Evolutionary conservation across 345 rosid genomes (phyloP), one percentile per base, ranked within the genome.

Genomic region (Arabis alpina): DNA sequence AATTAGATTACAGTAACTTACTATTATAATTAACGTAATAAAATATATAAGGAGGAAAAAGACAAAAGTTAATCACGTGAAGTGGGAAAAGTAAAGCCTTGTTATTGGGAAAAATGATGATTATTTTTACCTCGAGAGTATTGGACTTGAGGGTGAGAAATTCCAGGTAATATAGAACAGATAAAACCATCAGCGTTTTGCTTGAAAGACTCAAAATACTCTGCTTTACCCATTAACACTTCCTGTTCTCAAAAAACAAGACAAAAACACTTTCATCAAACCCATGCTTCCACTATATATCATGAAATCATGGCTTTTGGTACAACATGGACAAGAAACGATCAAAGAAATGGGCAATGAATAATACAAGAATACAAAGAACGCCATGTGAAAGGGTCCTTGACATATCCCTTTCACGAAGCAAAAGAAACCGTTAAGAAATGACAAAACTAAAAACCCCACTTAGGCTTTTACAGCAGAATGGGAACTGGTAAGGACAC

Each of bases 151-250:
- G 96, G 85, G 79, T 83, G 94, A 62, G 97, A 83, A 65, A 93
- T 81, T 66, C 97, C 98, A 66, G 98, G 98, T 76, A 93, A 68
- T 70, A 91, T 11, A 70, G 98, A 89, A 74, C 98, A 93, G 70
- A 93, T 93, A 77, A 93, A 93, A 12, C 54, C 88, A 68, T 93
- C 97, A 23, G 98, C 97, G 70, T 93, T 91, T 66, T 82, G 89
- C 85, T 84, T 87, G 92, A 93, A 93, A 40, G 92, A 84, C 76
- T 78, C 68, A 71, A 93, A 93, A 76, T 86, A 93, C 54, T 78
- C 87, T 75, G 97, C 97, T 85, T 75, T 91, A 60, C 98, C 98
- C 98, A 84, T 89, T 55, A 93, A 54, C 76, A 93, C 97, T 78
- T 93, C 97, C 98, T 93, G 88, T 51, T 36, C 15, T 0, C 43